Base-by-base conservation (phyloP, 371 early-diverging fungal species). In the Rhizomucor pusillus region DNA sequence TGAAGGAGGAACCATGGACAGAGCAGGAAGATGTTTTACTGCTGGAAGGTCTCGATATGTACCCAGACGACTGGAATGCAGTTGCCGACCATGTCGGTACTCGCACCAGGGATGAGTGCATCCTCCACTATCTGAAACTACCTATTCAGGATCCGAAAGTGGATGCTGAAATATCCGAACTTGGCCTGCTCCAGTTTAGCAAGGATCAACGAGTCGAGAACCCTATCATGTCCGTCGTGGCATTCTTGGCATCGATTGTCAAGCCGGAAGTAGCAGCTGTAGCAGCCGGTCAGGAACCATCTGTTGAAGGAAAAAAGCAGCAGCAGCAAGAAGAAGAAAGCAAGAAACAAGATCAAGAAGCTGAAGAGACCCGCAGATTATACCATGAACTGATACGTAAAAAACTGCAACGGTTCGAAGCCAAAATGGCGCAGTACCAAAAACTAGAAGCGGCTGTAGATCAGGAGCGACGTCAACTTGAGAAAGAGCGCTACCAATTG, bases 161-260 rank as follows among this genome's bases (percentile, higher is more conserved):
- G n/a, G 61, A 75, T 46, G 16, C 47, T 49, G 48, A 79, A 56
- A 56, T 77, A 1, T 55, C 68, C 11, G 71, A 82, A 44, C 43
- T 73, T 3, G 74, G 71, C 3, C 47, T 77, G 22, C 52, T 73
- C 22, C 73, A 67, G 34, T 90, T 79, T 63, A 77, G 88, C 65
- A 39, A 36, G 6, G 24, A 19, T 67, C 88, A 70, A 78, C 74
- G 43, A 73, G 87, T 86, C 0, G 92, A 94, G 35, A 98, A 99
- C 66, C 99, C 99, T 0, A 90, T 97, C 18, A 88, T 97, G 90
- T 84, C 92, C 6, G 87, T 96, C 0, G 92, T 98, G 1, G 93
- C 98, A 0, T 98, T 98, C 62, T 72, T 99, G 62, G 93, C 95
- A 2, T 86, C 92, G n/a, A 84, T 90, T 7, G 97, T 99, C 9